These are phyloP conservation scores for Cucurbita ficifolia DNA, from an alignment of 306 rosid species.

Conservation along the genomic window DNA sequence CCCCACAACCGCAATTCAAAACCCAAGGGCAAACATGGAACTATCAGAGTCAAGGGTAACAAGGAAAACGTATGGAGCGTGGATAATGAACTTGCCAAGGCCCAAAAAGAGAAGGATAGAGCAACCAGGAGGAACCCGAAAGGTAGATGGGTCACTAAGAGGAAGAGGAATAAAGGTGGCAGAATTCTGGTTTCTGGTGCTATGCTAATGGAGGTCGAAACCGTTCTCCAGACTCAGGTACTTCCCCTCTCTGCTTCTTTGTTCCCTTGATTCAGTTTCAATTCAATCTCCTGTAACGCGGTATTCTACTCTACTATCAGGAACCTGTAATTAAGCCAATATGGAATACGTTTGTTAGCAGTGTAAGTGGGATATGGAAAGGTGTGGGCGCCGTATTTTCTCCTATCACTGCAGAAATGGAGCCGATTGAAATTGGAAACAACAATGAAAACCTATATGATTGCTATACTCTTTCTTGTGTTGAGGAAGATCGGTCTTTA, in stretches of 20 bases:
- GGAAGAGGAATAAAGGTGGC: conserved; percentile 23
- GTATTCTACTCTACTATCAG: conserved; percentile 29
- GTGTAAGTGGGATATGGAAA: conserved; percentile 91
- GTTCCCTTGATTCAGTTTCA: background rate
- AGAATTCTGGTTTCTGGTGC: conserved; percentile 54
- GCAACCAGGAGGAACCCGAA: conserved; percentile 18
- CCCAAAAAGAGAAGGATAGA: conserved; percentile 19
- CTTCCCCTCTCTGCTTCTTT: background rate
- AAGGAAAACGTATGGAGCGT: conserved; percentile 83
- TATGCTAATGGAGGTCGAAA: conserved; percentile 75
- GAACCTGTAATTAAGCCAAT: conserved; percentile 82
- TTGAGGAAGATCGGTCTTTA: conserved; percentile 41
- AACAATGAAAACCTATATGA: conserved; percentile 64
- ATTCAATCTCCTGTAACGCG: background rate
- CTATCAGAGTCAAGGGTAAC: conserved; percentile 31
- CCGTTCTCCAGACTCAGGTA: conserved; percentile 87
- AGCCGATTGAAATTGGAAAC: conserved; percentile 65
- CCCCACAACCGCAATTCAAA: background rate
- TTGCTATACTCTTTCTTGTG: conserved; percentile 62
- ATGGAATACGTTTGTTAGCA: conserved; percentile 90
- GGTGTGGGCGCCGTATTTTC: conserved; percentile 95
- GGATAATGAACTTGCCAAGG: conserved; percentile 43
- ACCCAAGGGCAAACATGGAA: conserved; percentile 11
- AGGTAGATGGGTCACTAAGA: conserved; percentile 29
- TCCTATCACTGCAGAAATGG: conserved; percentile 87